Evolutionary conservation across 345 rosid genomes (phyloP), one percentile per base, ranked within the genome.

Genomic region (Rhodamnia argentea): DNA sequence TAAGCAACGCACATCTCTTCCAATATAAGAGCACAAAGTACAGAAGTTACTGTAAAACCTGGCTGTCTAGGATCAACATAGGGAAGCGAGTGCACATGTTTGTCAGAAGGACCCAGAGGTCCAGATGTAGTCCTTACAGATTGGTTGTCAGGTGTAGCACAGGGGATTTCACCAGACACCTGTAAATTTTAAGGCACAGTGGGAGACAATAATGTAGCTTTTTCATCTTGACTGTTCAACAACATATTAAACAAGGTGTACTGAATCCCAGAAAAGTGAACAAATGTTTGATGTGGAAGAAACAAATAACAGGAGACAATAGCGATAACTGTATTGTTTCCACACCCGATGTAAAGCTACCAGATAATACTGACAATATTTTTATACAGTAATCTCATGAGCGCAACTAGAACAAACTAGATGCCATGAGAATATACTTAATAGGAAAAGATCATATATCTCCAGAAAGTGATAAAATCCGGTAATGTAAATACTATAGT

Each of bases 51-150:
- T 83, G 51, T 40, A 84, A 51, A 92, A 98, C 99, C 99, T 91
- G 99, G 98, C 90, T 94, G 99, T 87, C 98, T 96, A 84, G 99
- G 99, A 90, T 98, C 98, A 87, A 92, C 87, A 85, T 96, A 98
- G 87, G 98, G 98, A 86, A 98, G 96, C n/a, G 99, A 94, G 50
- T 88, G 90, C 70, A 88, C 90, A 88, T 95, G 91, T 94, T 91
- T 96, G 86, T 95, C 99, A 83, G 95, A 24, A 87, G 99, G 99
- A 55, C 99, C 98, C 90, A 98, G 90, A 84, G 99, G 99, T 88
- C 99, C 99, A 37, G 99, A 98, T 52, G 98, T 98, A 86, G 99
- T 98, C 90, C 99, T 89, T 27, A 96, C 98, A 84, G 98, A 98
- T 85, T 96, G 98, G 78, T 90, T 94, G 89, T 94, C 99, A 84